A percentile compares a stretch with the other conserved stretches of the same genome.
Evolutionary conservation across 2,329 filamentous ascomycete species (phyloP).

Genomic region (Epichloe gansuensis): DNA sequence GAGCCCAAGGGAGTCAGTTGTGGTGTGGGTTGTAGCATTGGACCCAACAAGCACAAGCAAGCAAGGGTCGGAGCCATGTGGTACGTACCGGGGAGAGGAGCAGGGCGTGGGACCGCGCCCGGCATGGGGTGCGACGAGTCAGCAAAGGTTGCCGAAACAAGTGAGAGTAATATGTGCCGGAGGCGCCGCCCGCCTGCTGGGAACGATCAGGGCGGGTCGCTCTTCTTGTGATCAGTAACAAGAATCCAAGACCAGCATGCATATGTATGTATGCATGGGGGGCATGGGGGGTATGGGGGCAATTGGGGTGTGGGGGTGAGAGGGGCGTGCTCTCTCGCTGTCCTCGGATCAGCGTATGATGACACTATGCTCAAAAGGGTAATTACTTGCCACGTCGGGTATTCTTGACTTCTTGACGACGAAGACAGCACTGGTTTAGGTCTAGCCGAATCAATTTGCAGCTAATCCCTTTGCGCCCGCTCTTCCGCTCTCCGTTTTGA

Average conservation of each 20-base stretch:
- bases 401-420: too few relatives aligned
- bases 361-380: background rate
- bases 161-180: background rate
- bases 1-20: slow-evolving; percentile 7
- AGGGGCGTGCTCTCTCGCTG: background rate
- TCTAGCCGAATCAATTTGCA: background rate
- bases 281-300: background rate
- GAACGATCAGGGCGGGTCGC: background rate
- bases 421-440: background rate
- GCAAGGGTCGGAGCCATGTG: slow-evolving; percentile 6
- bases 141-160: background rate
- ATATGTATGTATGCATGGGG: background rate
- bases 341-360: background rate
- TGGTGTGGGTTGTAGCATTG: slow-evolving; percentile 1
- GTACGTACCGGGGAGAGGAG: slow-evolving; percentile 2
- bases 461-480: background rate
- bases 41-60: slow-evolving; percentile 3
- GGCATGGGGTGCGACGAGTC: background rate
- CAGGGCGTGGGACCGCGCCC: background rate
- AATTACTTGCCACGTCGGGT: too few relatives aligned
- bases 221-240: slow-evolving; percentile 4
- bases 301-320: background rate
- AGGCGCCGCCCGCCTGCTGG: background rate
- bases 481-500: background rate
- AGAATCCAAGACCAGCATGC: background rate